Evolutionary conservation across 225 moss, liverwort and hornwort genomes (phyloP).

Genomic region (Bryum argenteum): DNA sequence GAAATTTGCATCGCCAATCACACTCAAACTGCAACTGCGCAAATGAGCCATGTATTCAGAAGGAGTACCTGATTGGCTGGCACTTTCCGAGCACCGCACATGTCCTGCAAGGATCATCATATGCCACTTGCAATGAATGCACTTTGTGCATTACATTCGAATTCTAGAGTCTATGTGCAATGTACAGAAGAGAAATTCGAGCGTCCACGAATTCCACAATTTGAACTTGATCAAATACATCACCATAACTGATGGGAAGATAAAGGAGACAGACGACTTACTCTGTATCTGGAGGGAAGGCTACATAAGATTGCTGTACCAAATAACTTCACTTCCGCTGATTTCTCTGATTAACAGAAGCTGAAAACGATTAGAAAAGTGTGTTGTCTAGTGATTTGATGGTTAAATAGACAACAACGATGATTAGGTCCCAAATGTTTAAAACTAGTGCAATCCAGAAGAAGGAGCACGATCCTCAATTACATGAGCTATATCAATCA

Average conservation of each 20-base stretch:
- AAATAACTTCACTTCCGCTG: slow-evolving; percentile 53
- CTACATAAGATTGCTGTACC: slow-evolving; percentile 75
- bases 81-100: slow-evolving; percentile 73
- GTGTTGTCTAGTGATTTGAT: no score
- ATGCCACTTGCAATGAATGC: background rate
- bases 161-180: background rate
- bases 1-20: background rate
- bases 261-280: slow-evolving; percentile 12
- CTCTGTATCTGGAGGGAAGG: slow-evolving; percentile 63
- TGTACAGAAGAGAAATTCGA: background rate
- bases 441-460: no score
- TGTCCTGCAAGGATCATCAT: slow-evolving; percentile 54
- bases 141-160: background rate
- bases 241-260: background rate
- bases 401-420: no score
- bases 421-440: no score
- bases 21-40: background rate
- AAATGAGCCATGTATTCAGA: background rate
- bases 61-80: slow-evolving; percentile 77
- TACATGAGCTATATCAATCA: no score
- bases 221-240: background rate
- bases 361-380: no score
- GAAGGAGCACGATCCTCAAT: no score
- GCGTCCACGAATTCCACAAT: background rate
- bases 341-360: slow-evolving; percentile 20